A percentile compares a stretch with the other conserved stretches of the same genome.
Evolutionary conservation across 2,329 filamentous ascomycete species (phyloP).

Genomic region (Fusarium avenaceum): DNA sequence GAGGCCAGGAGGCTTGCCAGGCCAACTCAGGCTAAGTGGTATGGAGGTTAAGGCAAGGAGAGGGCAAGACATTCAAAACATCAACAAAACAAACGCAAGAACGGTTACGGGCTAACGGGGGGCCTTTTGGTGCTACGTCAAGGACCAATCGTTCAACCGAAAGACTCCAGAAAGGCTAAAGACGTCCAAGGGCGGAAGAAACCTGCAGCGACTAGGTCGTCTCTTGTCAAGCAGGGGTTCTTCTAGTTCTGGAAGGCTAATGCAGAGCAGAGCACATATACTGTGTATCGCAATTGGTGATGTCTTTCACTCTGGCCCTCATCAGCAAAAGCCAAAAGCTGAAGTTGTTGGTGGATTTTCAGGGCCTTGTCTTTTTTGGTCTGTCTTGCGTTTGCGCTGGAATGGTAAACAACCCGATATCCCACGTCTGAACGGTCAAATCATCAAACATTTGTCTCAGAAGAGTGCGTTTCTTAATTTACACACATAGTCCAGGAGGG

Average conservation of each 20-base stretch:
- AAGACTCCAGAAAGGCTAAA: constrained; percentile 13
- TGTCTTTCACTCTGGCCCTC: constrained; percentile 10
- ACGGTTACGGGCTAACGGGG: background rate
- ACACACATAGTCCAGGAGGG: constrained; percentile 27
- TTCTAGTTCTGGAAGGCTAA: constrained; percentile 28
- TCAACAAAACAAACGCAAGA: constrained; percentile 29
- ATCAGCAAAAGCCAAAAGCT: constrained; percentile 11
- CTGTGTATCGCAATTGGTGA: constrained; percentile 8
- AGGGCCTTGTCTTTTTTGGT: constrained; percentile 8
- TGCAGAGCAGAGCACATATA: constrained; percentile 20
- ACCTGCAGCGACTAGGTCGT: constrained; percentile 38
- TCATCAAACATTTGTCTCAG: constrained; percentile 36
- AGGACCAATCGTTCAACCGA: constrained; percentile 27
- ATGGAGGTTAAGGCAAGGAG: constrained; percentile 48
- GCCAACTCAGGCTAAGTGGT: constrained; percentile 45
- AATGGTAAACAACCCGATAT: constrained; percentile 43
- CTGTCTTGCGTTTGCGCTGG: constrained; percentile 24
- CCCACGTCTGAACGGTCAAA: constrained; percentile 9
- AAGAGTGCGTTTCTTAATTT: constrained; percentile 39
- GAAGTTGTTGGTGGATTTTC: constrained; percentile 10
- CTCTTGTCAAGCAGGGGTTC: constrained; percentile 28
- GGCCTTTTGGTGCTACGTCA: constrained; percentile 20
- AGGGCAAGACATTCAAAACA: constrained; percentile 45
- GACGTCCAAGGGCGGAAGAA: constrained; percentile 45
- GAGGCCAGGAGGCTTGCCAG: constrained; percentile 29